These are phyloP conservation scores for Cucumis cinereus DNA, from an alignment of 306 rosid genomes.

Conservation along the genomic window DNA sequence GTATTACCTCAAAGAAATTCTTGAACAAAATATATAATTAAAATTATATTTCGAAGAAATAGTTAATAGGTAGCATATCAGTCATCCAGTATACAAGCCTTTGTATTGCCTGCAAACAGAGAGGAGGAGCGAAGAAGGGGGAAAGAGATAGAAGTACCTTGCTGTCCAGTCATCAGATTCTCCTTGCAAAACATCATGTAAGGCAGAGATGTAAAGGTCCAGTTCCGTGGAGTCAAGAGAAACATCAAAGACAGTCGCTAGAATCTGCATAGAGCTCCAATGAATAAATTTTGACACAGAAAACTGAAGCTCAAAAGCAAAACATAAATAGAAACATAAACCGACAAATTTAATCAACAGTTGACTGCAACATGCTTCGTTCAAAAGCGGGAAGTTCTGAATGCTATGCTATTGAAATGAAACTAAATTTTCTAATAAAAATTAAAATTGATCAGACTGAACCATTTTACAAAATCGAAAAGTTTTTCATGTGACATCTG, in stretches of 20 bases:
- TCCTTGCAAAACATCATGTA: constrained; percentile 60
- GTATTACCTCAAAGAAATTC: too few relatives aligned
- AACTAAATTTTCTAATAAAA: background rate
- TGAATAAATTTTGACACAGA: background rate
- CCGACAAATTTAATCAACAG: background rate
- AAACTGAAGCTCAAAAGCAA: background rate
- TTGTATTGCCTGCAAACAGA: background rate
- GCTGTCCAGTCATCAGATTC: constrained; percentile 38
- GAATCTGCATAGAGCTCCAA: constrained; percentile 42
- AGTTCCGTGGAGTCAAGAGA: constrained; percentile 48
- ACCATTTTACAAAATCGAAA: background rate
- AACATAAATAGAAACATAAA: background rate
- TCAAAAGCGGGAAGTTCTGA: background rate
- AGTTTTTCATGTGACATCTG: background rate
- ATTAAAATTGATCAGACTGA: background rate
- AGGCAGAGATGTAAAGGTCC: constrained; percentile 57
- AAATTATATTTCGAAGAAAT: background rate
- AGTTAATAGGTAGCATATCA: background rate
- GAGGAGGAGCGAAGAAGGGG: background rate
- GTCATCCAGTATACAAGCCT: background rate
- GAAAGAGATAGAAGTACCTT: constrained; percentile 34
- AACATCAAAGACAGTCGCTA: constrained; percentile 46
- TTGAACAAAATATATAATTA: too few relatives aligned
- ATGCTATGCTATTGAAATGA: background rate
- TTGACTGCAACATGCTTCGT: background rate